Evolutionary conservation across 768 basidiomycete species (phyloP), one percentile per base, ranked within the genome.

Genomic region (Saitozyma sp.): DNA sequence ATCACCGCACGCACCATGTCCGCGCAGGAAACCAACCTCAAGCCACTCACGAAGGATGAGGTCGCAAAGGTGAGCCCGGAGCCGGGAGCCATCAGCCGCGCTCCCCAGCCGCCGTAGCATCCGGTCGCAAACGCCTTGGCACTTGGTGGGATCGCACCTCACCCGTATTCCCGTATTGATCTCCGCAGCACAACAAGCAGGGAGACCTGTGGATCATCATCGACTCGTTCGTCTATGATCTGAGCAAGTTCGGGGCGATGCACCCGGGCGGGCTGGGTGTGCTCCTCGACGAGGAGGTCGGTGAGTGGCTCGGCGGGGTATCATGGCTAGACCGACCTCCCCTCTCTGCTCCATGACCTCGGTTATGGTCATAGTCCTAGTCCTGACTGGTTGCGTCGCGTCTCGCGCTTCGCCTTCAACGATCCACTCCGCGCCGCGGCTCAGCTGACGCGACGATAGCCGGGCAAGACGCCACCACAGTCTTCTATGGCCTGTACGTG

Each of bases 181-280:
- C 17, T 16, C 40, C 54, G 9, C 69, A 89, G 86, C 91, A 94
- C 80, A 89, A 88, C 79, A 88, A 84, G 67, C 80, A 83, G 20
- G 89, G 86, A 59, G 91, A 93, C 81, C 82, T 93, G 87, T 92
- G 91, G 90, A 81, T 93, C 54, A 84, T 90, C 62, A 84, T 93
- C 66, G 92, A 94, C 73, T 84, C 86, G 59, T 89, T 89, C 77
- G 90, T 92, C 39, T 92, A 87, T 74, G 88, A 93, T 76, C 80
- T 96, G 29, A 86, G 87, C 56, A 87, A 86, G 71, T 95, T 96
- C 80, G 85, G 84, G 56, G 83, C 82, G 53, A 82, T 93, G 67
- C 93, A 96, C 72, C 93, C 80, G 0, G 93, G 92, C 53, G 92
- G 92, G 10, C 78, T 83, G 0, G 84, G 86, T 2, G 91, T 92